Percentiles rank a stretch among this genome's conserved stretches.
Evolutionary conservation across 768 basidiomycete species (phyloP).

Genomic region (Mrakia hoshinonis): DNA sequence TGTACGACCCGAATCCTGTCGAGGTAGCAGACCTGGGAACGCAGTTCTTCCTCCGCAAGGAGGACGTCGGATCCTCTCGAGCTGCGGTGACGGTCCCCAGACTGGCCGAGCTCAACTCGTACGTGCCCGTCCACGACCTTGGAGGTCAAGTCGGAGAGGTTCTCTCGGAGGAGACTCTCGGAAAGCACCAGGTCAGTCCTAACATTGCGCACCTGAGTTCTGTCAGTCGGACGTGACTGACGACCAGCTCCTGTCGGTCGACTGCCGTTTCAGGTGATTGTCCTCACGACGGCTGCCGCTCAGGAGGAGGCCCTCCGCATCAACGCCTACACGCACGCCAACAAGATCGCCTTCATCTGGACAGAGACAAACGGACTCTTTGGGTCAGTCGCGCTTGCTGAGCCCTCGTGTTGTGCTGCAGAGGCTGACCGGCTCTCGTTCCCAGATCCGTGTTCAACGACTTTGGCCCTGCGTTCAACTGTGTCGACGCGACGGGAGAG

Average conservation of each 20-base stretch:
- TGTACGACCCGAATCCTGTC: constrained; percentile 86
- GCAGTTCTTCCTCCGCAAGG: constrained; percentile 86
- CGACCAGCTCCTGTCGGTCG: not conserved
- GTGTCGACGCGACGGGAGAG: constrained; percentile 97
- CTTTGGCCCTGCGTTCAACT: constrained; percentile 88
- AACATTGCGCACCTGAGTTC: no score
- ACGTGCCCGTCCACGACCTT: constrained; percentile 86
- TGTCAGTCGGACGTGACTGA: constrained; percentile 9
- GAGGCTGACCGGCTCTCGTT: not conserved
- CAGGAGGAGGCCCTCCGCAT: constrained; percentile 61
- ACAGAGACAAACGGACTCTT: constrained; percentile 89
- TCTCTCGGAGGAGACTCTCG: constrained; percentile 68
- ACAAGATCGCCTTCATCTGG: constrained; percentile 82
- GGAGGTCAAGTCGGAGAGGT: constrained; percentile 66
- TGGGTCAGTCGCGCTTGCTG: constrained; percentile 54
- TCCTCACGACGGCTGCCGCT: constrained; percentile 50
- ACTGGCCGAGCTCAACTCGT: constrained; percentile 86
- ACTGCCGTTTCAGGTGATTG: constrained; percentile 57
- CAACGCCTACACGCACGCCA: constrained; percentile 85
- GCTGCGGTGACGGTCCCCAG: constrained; percentile 79
- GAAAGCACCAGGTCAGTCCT: constrained; percentile 70
- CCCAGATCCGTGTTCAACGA: constrained; percentile 89
- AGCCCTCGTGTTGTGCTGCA: constrained; percentile 16
- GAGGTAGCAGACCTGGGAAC: constrained; percentile 83
- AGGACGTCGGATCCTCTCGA: constrained; percentile 78